Conservation (phyloP, 2,329 filamentous ascomycete genomes). For the Fusarium albosuccineum region DNA sequence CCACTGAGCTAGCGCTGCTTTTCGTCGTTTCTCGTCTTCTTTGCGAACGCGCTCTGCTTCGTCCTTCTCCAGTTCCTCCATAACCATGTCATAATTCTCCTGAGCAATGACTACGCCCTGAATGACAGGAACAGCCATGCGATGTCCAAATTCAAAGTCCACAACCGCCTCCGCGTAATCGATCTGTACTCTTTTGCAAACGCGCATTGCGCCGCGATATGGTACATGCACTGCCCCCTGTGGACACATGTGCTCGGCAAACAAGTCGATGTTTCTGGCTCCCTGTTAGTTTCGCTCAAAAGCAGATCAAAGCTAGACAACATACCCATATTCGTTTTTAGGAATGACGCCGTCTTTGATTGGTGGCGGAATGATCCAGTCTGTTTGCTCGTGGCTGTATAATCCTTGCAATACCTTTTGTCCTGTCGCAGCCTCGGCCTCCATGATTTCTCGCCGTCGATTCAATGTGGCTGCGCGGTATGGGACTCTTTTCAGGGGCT, state of each 20-base stretch:
- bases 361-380: constrained; percentile 93
- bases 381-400: constrained; percentile 86
- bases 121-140: constrained; percentile 93
- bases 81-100: constrained; percentile 80
- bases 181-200: constrained; percentile 86
- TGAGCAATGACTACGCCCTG: constrained; percentile 89
- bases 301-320: not conserved
- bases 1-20: constrained; percentile 81
- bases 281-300: constrained; percentile 35
- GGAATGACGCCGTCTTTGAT: constrained; percentile 89
- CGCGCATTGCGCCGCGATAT: constrained; percentile 78
- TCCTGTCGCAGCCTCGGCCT: constrained; percentile 82
- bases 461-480: constrained; percentile 92
- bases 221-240: constrained; percentile 86
- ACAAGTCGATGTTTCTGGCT: constrained; percentile 87
- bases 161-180: constrained; percentile 96
- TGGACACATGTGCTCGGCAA: constrained; percentile 93
- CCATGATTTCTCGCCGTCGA: constrained; percentile 88
- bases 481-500: constrained; percentile 87
- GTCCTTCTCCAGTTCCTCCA: constrained; percentile 83
- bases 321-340: constrained; percentile 86
- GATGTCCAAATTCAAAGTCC: constrained; percentile 95
- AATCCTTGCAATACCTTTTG: constrained; percentile 88
- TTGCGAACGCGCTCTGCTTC: constrained; percentile 81
- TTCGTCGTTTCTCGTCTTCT: constrained; percentile 86